Evolutionary conservation across 345 rosid genomes (phyloP).

Genomic region (Linum usitatissimum): DNA sequence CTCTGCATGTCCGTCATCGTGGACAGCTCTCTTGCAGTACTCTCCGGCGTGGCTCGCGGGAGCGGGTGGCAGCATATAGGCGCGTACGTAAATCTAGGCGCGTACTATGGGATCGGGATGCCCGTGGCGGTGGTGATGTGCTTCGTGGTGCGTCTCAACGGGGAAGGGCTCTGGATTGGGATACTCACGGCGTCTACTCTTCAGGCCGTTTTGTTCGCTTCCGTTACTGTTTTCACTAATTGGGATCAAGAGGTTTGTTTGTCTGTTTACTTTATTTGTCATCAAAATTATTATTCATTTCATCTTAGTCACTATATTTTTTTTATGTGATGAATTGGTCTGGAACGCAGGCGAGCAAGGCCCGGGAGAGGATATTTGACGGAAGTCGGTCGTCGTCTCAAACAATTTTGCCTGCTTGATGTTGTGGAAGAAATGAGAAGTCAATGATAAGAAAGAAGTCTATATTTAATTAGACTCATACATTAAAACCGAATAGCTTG

Average conservation of each 20-base stretch:
- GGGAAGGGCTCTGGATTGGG: not conserved
- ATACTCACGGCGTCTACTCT: not conserved
- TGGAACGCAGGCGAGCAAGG: too few species aligned
- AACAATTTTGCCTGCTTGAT: too few species aligned
- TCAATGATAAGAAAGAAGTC: too few species aligned
- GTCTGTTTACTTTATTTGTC: not conserved
- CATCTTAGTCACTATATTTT: not conserved
- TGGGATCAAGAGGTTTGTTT: not conserved
- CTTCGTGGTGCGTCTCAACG: not conserved
- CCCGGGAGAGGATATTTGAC: too few species aligned
- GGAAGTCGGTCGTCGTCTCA: too few species aligned
- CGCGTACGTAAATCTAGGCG: not conserved
- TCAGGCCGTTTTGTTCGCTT: not conserved
- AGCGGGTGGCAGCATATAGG: not conserved
- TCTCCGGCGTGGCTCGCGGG: not conserved
- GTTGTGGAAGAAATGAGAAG: too few species aligned
- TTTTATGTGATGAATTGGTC: too few species aligned
- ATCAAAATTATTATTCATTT: not conserved
- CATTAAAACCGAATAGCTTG: too few species aligned
- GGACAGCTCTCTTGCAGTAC: not conserved
- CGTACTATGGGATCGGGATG: not conserved
- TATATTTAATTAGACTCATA: too few species aligned
- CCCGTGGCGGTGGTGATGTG: not conserved
- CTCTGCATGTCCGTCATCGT: not conserved
- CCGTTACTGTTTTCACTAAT: not conserved